These are phyloP conservation scores for Blastobotrys indianensis DNA, from an alignment of 1,139 yeast species.

Conservation along the genomic window DNA sequence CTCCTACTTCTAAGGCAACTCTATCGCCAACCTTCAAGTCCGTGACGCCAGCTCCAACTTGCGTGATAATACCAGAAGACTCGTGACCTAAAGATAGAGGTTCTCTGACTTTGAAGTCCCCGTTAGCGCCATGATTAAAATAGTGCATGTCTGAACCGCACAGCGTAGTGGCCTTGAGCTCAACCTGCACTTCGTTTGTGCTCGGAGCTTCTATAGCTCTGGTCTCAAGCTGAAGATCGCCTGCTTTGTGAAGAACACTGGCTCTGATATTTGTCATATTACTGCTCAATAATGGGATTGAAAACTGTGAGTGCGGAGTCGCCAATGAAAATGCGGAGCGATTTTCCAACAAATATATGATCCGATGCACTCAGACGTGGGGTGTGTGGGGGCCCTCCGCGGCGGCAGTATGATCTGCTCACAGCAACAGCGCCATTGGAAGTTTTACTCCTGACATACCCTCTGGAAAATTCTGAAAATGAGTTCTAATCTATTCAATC, in stretches of 20 bases:
- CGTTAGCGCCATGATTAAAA: constrained; percentile 73
- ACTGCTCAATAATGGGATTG: background rate
- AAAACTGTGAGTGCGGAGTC: too few species aligned
- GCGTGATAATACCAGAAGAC: constrained; percentile 62
- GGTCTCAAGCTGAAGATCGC: constrained; percentile 20
- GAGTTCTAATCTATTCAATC: constrained; percentile 9
- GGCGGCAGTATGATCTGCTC: constrained; percentile 3
- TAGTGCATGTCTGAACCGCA: constrained; percentile 89
- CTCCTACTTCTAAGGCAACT: constrained; percentile 75
- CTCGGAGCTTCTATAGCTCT: constrained; percentile 28
- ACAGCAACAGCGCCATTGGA: too few species aligned
- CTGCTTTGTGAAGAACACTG: constrained; percentile 19
- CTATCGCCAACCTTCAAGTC: constrained; percentile 32
- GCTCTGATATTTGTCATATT: constrained; percentile 15
- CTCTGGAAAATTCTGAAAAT: background rate
- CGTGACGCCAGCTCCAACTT: constrained; percentile 58
- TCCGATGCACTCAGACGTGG: background rate
- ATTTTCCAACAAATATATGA: background rate
- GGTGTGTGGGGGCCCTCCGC: constrained; percentile 3
- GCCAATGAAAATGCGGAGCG: too few species aligned
- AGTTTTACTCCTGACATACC: too few species aligned
- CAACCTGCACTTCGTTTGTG: constrained; percentile 40
- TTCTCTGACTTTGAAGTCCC: constrained; percentile 37
- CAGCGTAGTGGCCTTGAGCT: constrained; percentile 69
- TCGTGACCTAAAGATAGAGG: constrained; percentile 56